Base-by-base conservation (phyloP, 2,329 filamentous ascomycete species). In the Fusarium poae region DNA sequence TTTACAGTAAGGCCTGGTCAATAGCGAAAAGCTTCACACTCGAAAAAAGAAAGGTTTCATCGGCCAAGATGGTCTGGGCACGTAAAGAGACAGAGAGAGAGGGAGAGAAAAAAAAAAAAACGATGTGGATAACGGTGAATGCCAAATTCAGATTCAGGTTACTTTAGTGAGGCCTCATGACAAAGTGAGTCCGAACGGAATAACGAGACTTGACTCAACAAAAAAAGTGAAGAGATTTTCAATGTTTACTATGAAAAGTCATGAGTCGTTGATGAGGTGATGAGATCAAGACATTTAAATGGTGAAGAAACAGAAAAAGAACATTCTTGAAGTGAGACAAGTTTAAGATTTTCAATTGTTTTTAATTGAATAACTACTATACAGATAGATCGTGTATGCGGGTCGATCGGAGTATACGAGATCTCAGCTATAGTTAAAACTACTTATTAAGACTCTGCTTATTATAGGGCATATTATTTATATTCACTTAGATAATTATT, bases 301-400 rank as follows among this genome's bases (percentile, higher is more conserved):
- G 20, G 25, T 64, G 39, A 51, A 34, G 37, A 52, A 57, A 37
- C 30, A 20, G n/a, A 29, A 39, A 21, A 50, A 16, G 29, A 35
- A 39, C 66, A 68, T 68, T 68, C 65, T 68, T 68, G n/a, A 57
- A n/a, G 35, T 62, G 55, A 69, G 65, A 69, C 65, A 66, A 46
- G 29, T 43, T 39, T 29, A 49, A 18, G 35, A 60, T 59, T 46
- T 64, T 54, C 12, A 56, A 42, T 56, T 53, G 42, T 53, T 35
- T 45, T 48, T 56, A 42, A 56, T 65, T 60, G 65, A 59, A 50
- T 59, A 23, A n/a, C n/a, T n/a, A n/a, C n/a, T n/a, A n/a, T n/a
- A 30, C 29, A 23, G 35, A 21, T 7, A 39, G 10, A 39, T 20
- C 20, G n/a, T 39, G 12, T 37, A 34, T 21, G 35, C 46, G 60